Conservation (phyloP, 208 protist genomes). For the Blechomonas ayalai region DNA sequence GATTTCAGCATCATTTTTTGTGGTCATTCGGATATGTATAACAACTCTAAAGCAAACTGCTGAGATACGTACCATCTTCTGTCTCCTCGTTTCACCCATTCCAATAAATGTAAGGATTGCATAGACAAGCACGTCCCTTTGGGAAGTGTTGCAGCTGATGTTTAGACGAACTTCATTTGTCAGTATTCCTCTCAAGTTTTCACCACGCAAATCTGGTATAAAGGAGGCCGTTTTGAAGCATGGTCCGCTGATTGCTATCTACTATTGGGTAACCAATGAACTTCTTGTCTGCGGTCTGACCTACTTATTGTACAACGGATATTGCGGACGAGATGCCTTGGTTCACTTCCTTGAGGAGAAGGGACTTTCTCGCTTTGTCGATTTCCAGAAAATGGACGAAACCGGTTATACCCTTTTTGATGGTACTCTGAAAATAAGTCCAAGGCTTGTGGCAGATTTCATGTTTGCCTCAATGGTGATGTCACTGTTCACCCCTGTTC, state of each 20-base stretch:
- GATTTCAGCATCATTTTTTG: too few species aligned
- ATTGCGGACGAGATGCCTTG: constrained; percentile 45
- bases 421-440: constrained; percentile 22
- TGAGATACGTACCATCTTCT: too few species aligned
- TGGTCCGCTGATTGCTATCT: constrained; percentile 22
- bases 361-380: constrained; percentile 27
- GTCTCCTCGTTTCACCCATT: too few species aligned
- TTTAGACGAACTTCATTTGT: too few species aligned
- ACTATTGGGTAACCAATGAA: constrained; percentile 53
- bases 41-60: too few species aligned
- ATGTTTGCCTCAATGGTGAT: constrained; percentile 48
- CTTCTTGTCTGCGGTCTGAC: constrained; percentile 31
- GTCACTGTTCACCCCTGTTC: constrained; percentile 34
- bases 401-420: constrained; percentile 41
- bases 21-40: too few species aligned
- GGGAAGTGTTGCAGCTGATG: too few species aligned
- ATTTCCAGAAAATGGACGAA: constrained; percentile 20
- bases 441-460: constrained; percentile 42
- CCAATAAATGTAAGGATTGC: too few species aligned
- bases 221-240: constrained; percentile 19
- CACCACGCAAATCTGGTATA: too few species aligned
- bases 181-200: too few species aligned
- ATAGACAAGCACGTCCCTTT: too few species aligned
- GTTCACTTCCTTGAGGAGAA: constrained; percentile 27
- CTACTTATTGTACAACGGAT: constrained; percentile 42